phyloP scores from a whole-genome alignment of 306 rosid genomes.

The Medicago lupulina region DNA sequence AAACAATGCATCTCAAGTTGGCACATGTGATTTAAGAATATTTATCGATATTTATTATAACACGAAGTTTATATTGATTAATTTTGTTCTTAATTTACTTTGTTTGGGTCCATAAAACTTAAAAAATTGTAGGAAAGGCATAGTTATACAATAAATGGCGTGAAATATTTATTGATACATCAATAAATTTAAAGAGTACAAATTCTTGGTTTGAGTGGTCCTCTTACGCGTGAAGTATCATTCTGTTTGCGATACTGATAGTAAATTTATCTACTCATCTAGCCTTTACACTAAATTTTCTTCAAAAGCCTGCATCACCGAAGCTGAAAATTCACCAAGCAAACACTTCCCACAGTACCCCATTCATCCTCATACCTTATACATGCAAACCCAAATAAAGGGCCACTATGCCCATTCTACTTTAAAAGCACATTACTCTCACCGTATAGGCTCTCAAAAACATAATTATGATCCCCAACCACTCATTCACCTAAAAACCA shows the following conservation, averaged over 20 bases:
- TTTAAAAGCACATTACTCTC: background rate
- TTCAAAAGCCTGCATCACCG: background rate
- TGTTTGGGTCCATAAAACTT: background rate
- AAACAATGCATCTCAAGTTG: no score
- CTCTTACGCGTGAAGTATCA: background rate
- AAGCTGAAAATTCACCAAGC: constrained; percentile 4
- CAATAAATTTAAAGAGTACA: constrained; percentile 17
- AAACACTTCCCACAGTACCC: background rate
- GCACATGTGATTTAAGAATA: no score
- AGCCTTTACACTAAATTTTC: background rate
- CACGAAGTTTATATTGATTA: no score
- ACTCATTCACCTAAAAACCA: constrained; percentile 44
- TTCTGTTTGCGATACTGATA: constrained; percentile 10
- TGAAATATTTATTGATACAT: background rate
- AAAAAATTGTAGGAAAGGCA: background rate
- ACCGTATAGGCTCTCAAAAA: constrained; percentile 24
- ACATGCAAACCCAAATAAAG: background rate
- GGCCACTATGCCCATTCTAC: background rate
- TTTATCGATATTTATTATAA: no score
- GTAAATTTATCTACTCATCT: constrained; percentile 8
- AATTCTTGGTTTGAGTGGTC: background rate
- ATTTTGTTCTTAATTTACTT: no score
- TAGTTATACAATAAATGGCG: background rate
- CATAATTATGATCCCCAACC: constrained; percentile 46
- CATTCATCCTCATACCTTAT: background rate